These are phyloP conservation scores for Rhododendron ferrugineum DNA, from an alignment of 148 eudicot species.

Conservation along the genomic window DNA sequence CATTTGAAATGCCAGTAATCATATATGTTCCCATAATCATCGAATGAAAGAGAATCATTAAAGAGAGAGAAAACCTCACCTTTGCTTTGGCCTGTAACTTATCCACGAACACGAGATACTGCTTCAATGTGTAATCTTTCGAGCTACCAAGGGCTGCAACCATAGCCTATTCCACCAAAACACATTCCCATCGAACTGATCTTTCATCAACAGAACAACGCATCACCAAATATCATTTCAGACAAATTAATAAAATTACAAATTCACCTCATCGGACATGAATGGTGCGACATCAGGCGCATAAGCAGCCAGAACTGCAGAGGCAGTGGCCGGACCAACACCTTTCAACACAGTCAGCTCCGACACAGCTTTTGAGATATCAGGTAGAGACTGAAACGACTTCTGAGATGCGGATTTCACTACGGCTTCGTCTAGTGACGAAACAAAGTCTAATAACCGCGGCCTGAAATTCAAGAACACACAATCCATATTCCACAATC, in stretches of 20 bases:
- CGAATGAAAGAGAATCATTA: background rate
- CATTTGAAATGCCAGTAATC: background rate
- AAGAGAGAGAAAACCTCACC: conserved; percentile 34
- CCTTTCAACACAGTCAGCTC: conserved; percentile 79
- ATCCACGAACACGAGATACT: conserved; percentile 55
- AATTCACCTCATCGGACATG: conserved; percentile 84
- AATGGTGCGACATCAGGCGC: conserved; percentile 77
- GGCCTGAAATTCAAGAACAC: conserved; percentile 41
- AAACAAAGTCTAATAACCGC: conserved; percentile 56
- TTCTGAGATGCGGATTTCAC: conserved; percentile 65
- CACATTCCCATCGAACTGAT: background rate
- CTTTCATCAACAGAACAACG: background rate
- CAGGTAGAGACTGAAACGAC: conserved; percentile 63
- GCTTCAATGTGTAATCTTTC: conserved; percentile 77
- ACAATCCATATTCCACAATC: background rate
- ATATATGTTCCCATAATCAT: background rate
- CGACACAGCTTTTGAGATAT: conserved; percentile 51
- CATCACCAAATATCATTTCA: background rate
- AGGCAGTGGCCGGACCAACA: conserved; percentile 95
- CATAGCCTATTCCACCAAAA: conserved; percentile 54
- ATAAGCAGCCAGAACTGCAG: conserved; percentile 76
- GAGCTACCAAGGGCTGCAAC: conserved; percentile 62
- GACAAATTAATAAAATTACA: background rate
- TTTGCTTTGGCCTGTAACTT: conserved; percentile 65
- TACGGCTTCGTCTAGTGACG: conserved; percentile 53